phyloP scores from a whole-genome alignment of 2,329 filamentous ascomycete species.

The Colletotrichum sublineola region DNA sequence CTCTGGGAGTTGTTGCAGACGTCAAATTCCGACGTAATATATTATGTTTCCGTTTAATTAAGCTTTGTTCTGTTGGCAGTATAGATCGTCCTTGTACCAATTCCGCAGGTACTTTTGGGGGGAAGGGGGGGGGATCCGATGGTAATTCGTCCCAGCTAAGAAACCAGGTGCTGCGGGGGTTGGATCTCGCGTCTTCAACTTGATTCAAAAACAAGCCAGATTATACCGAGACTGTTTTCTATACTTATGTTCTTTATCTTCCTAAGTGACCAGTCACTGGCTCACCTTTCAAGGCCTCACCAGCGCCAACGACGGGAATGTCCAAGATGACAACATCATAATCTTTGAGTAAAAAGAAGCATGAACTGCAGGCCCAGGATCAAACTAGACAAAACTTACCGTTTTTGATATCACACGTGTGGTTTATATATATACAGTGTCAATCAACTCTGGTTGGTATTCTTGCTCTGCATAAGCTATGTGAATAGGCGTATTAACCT shows the following conservation, averaged over 20 bases:
- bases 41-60: neutral
- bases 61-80: neutral
- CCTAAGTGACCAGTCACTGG: no score
- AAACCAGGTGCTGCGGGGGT: neutral
- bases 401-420: neutral
- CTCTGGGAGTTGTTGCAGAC: neutral
- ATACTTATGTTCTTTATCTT: no score
- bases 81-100: neutral
- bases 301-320: no score
- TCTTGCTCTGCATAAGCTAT: neutral
- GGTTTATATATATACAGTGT: neutral
- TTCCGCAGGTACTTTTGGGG: neutral
- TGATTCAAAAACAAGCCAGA: no score
- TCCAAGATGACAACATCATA: no score
- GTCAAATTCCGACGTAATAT: neutral
- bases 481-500: neutral
- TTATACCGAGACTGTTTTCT: no score
- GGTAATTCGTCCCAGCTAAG: neutral
- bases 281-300: no score
- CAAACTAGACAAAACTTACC: no score
- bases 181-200: no score
- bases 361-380: accelerated
- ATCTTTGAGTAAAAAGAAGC: no score
- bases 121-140: neutral
- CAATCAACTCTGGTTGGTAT: neutral